A percentile compares a stretch with the other conserved stretches of the same genome.
These are phyloP conservation scores for Bipolaris oryzae DNA, from an alignment of 2,329 filamentous ascomycete genomes.

Conservation along the genomic window DNA sequence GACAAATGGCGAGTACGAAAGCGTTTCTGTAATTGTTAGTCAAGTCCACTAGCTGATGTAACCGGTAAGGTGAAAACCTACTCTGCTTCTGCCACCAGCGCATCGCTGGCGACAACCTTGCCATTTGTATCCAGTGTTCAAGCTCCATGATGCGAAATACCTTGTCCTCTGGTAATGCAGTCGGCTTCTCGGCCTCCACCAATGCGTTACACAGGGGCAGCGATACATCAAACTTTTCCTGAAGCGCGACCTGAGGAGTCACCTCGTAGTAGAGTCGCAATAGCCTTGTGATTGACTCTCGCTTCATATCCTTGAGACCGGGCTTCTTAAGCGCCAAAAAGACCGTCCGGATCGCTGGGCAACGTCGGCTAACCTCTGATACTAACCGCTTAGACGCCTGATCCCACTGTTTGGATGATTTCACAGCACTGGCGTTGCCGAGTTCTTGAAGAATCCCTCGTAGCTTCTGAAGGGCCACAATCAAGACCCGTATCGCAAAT, in stretches of 20 bases:
- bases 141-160: constrained; percentile 74
- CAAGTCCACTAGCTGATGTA: neutral
- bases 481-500: constrained; percentile 80
- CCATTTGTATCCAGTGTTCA: constrained; percentile 80
- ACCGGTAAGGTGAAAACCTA: constrained; percentile 27
- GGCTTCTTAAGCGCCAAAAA: constrained; percentile 75
- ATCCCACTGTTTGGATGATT: constrained; percentile 64
- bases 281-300: constrained; percentile 78
- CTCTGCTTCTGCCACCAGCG: constrained; percentile 83
- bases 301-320: constrained; percentile 73
- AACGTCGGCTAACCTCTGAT: constrained; percentile 76
- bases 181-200: constrained; percentile 59
- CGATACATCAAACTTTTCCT: constrained; percentile 88
- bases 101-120: constrained; percentile 80
- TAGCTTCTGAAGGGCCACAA: constrained; percentile 80
- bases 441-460: constrained; percentile 67
- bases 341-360: constrained; percentile 81
- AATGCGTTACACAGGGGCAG: constrained; percentile 73
- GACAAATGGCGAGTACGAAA: constrained; percentile 73
- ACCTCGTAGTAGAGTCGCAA: constrained; percentile 85
- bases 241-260: constrained; percentile 77
- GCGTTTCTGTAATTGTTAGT: constrained; percentile 54
- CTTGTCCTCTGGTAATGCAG: constrained; percentile 52
- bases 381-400: constrained; percentile 71
- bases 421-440: constrained; percentile 51